phyloP scores from a whole-genome alignment of 176 grass and related monocot species.

The Cenchrus purpureus region DNA sequence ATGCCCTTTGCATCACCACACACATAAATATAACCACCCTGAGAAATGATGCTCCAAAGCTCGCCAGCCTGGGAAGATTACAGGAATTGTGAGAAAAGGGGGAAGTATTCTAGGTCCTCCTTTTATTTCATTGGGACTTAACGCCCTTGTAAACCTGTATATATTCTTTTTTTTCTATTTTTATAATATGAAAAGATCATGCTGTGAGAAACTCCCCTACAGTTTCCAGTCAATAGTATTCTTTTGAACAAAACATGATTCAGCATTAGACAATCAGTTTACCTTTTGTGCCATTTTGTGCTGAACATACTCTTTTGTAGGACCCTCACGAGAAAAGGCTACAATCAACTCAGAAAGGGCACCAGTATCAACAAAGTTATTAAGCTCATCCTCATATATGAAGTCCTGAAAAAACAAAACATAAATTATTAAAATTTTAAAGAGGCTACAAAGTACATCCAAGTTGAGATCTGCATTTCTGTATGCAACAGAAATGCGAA shows the following conservation, averaged over 20 bases:
- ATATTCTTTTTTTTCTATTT: background rate
- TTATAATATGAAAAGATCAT: background rate
- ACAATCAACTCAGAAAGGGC: slow-evolving; percentile 75
- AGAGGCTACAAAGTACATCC: background rate
- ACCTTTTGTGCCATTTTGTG: slow-evolving; percentile 94
- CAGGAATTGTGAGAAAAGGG: background rate
- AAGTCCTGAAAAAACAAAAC: slow-evolving; percentile 69
- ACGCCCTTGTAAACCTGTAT: background rate
- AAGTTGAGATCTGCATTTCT: background rate
- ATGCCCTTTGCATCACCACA: slow-evolving; percentile 96
- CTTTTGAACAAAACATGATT: slow-evolving; percentile 10
- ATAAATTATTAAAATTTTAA: background rate
- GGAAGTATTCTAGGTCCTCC: background rate
- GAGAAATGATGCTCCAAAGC: slow-evolving; percentile 81
- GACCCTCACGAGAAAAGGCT: slow-evolving; percentile 92
- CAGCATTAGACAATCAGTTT: background rate
- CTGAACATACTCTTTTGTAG: slow-evolving; percentile 93
- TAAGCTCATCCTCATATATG: slow-evolving; percentile 86
- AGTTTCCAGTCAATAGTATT: background rate
- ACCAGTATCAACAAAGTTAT: slow-evolving; percentile 68
- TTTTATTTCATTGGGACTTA: background rate
- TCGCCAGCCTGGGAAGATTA: slow-evolving; percentile 61
- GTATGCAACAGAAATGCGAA: slow-evolving; percentile 13
- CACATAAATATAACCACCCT: slow-evolving; percentile 87
- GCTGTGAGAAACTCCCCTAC: background rate